Evolutionary conservation across 768 basidiomycete genomes (phyloP).

Genomic region (Peribolospora kevripleyi): DNA sequence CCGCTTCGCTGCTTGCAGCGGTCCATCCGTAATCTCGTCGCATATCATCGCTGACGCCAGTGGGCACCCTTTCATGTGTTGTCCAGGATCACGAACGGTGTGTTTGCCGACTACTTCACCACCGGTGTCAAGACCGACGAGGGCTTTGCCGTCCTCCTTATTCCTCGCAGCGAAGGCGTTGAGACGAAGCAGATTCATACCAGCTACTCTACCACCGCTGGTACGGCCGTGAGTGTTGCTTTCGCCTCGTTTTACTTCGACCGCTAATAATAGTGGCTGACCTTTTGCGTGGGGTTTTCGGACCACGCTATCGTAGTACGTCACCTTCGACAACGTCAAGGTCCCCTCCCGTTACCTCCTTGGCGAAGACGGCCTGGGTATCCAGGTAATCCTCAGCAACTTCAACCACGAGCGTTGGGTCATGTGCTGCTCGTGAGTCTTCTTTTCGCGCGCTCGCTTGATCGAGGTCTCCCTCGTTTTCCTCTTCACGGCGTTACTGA

Average conservation of each 20-base stretch:
- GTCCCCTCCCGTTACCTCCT: conserved; percentile 73
- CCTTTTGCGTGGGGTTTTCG: too few relatives aligned
- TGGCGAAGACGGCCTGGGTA: conserved; percentile 52
- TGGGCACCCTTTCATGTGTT: not conserved
- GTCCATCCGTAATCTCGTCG: not conserved
- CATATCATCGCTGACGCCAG: conserved; percentile 16
- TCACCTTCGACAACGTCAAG: conserved; percentile 54
- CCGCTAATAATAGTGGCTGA: too few relatives aligned
- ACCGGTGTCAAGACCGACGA: conserved; percentile 45
- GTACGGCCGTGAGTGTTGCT: conserved; percentile 28
- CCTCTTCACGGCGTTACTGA: not conserved
- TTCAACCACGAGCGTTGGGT: conserved; percentile 89
- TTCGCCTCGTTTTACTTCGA: not conserved
- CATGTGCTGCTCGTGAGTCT: conserved; percentile 29
- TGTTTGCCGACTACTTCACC: conserved; percentile 55
- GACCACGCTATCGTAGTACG: conserved; percentile 21
- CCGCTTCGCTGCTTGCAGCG: not conserved
- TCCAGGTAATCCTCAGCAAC: conserved; percentile 41
- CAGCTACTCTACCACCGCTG: conserved; percentile 65
- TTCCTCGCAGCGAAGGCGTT: conserved; percentile 54
- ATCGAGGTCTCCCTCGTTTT: not conserved
- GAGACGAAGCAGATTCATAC: conserved; percentile 73
- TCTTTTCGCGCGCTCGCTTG: not conserved
- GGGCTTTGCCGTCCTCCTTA: conserved; percentile 62
- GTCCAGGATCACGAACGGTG: conserved; percentile 57